Evolutionary conservation across 306 rosid genomes (phyloP).

Genomic region (Ochetophila trinervis): DNA sequence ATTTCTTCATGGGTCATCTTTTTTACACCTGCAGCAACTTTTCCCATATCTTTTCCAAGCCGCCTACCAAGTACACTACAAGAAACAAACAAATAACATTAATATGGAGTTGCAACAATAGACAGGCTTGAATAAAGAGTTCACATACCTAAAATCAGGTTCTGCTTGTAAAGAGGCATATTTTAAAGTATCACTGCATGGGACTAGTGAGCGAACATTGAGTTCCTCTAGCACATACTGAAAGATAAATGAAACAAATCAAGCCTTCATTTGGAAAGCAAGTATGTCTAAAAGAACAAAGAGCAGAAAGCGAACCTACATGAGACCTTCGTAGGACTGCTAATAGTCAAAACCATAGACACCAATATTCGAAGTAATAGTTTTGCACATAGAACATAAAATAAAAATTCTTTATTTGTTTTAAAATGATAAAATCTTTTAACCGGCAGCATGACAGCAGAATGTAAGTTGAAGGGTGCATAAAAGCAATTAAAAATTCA

Average conservation of each 20-base stretch:
- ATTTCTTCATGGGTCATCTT: constrained; percentile 84
- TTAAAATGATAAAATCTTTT: too few relatives aligned
- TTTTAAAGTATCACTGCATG: constrained; percentile 82
- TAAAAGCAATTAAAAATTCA: too few relatives aligned
- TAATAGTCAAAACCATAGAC: background rate
- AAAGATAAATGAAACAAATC: constrained; percentile 27
- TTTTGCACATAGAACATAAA: too few relatives aligned
- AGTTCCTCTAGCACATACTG: constrained; percentile 94
- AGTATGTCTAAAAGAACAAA: background rate
- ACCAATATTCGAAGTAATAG: background rate
- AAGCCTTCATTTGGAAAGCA: constrained; percentile 5
- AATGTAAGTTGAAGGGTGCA: too few relatives aligned
- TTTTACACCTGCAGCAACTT: constrained; percentile 77
- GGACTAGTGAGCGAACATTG: constrained; percentile 72
- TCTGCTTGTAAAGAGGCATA: constrained; percentile 87
- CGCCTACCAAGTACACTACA: constrained; percentile 80
- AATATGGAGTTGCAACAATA: background rate
- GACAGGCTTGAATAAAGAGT: constrained; percentile 9
- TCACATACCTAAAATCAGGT: constrained; percentile 83
- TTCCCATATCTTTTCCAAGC: constrained; percentile 85
- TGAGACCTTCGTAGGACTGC: background rate
- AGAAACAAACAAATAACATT: constrained; percentile 11
- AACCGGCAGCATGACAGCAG: too few relatives aligned
- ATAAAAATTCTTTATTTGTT: too few relatives aligned
- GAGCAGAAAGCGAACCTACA: background rate